Base-by-base conservation (phyloP, 192 early-diverging fungal species). In the Rhizoclosmatium globosum region DNA sequence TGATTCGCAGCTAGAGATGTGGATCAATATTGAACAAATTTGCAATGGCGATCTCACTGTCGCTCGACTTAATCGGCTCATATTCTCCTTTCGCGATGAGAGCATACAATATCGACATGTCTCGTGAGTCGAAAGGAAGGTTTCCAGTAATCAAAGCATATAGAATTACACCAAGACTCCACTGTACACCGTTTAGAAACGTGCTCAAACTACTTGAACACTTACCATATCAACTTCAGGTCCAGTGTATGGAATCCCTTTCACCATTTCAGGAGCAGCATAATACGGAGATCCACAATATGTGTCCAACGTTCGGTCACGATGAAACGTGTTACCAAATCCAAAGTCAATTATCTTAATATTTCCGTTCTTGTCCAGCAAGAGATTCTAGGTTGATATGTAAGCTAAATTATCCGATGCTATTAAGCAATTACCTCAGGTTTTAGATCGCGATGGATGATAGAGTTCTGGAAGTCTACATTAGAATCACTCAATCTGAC, bases 151-250 rank as follows among this genome's bases (percentile, higher is more conserved):
- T 90, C 86, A 98, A 91, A 47, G 95, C 93, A 79, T 96, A 99
- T 44, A 99, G 82, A 19, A 95, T 86, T 0, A 99, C 94, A 17
- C 97, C 97, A 48, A 98, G 82, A 57, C 94, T 96, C 97, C 97
- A 99, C 47, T 95, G 83, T 77, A 94, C 87, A 79, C 13, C 6
- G 21, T 73, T 73, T 38, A 23, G 68, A 62, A 15, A 13, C 46
- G 41, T 7, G 47, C 3, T 19, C 0, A 60, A 21, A 39, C 7
- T 21, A 64, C 21, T 64, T 38, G 7, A 38, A 21, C 6, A 64
- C 71, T 47, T 74, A 79, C 78, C 45, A 94, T 93, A 76, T 99
- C 97, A 41, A 99, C 92, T 76, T 99, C 97, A 4, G 97, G 96
- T 3, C 97, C 97, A 68, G 86, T 85, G 79, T 99, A 99, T 45